Evolutionary conservation across 768 basidiomycete species (phyloP), one percentile per base, ranked within the genome.

Genomic region (Suillus subaureus): DNA sequence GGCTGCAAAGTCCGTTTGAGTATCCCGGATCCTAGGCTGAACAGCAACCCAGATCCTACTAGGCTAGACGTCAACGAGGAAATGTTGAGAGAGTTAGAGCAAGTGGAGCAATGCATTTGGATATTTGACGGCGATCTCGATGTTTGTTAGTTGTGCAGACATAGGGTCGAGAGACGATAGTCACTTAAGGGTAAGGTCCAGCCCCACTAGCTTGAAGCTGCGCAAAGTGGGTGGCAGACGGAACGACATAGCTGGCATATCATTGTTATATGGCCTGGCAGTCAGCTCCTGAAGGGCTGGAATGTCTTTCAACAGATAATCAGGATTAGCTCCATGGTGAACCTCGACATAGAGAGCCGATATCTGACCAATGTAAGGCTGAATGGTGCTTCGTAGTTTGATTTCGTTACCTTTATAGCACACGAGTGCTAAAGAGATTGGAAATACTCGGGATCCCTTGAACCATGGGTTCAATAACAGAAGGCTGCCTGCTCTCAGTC

Each of bases 261-360:
- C 1, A 6, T 49, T 49, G 12, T 13, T 0, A 23, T 23, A 2
- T 15, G 35, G 1, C 13, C 35, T 66, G 31, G 68, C 58, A 5
- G 71, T 61, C n/a, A 74, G 71, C 35, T 72, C 55, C 43, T 72
- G 58, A 33, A 72, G 66, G 16, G 71, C 43, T 39, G 69, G 73
- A 0, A 68, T n/a, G 6, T 74, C 61, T 54, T 61, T 51, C 57
- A 74, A 68, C 49, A 74, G 21, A 31, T 68, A 21, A 5, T 68
- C 66, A 1, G 62, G 64, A 18, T 61, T 66, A 5, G 45, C 65
- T 3, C 68, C 69, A 43, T 64, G 63, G 39, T 66, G 68, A 15
- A 26, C 2, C 3, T 26, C 63, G 65, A 74, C 31, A 6, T 61
- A 56, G 26, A 56, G 55, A 35, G 31, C 3, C 13, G 42, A 31